Evolutionary conservation across 2,329 filamentous ascomycete species (phyloP), one percentile per base, ranked within the genome.

Genomic region (Fusarium verrucosum): DNA sequence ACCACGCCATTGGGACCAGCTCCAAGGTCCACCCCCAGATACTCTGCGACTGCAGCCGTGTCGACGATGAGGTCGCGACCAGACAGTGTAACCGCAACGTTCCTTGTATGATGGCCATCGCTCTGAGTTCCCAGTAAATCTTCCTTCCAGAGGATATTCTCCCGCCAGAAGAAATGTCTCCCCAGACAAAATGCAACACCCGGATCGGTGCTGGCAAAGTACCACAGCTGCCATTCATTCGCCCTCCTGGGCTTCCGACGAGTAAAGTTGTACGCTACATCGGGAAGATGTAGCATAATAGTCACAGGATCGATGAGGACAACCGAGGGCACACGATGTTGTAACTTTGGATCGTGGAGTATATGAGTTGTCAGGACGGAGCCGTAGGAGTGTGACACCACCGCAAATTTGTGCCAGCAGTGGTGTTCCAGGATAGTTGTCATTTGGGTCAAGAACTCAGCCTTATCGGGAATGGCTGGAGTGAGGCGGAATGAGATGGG

Each of bases 241-340:
- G 89, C 88, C 54, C 53, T 76, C 71, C 65, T 76, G 5, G 85
- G 85, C 50, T 62, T 72, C 25, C 84, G 77, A 60, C 82, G 78
- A 11, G 85, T 88, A 72, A 92, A 92, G 75, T 92, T 92, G 79
- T 87, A 91, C 11, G 89, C 87, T 28, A 92, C 87, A 60, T 89
- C 82, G 1, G 89, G 89, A 32, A 89, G 80, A 72, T 92, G 89
- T 30, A 92, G 80, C 52, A 91, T 76, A 50, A 92, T 82, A 22
- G 83, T 86, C 10, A 92, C 87, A 0, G 89, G 89, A 70, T 92
- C 83, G 49, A 85, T 76, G 35, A 85, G 76, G 22, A 84, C 74
- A 7, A 79, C 70, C 1, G 79, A 78, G 8, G 71, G 80, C 16
- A 90, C 80, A 14, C 86, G 81, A 4, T 84, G 73, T 32, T 81